Conservation (phyloP, 306 rosid species). For the Begonia masoniana region DNA sequence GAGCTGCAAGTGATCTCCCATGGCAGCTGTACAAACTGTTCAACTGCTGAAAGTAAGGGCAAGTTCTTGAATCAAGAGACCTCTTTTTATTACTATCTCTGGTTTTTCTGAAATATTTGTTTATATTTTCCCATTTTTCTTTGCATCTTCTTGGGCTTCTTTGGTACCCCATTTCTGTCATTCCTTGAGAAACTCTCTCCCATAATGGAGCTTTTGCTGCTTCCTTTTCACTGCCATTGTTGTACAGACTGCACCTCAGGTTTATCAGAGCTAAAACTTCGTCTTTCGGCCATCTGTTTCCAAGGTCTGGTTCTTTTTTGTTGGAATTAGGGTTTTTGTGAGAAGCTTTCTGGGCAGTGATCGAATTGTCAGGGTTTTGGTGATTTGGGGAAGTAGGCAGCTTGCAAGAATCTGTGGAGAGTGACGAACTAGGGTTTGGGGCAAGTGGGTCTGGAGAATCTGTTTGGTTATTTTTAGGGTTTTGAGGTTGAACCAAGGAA, state of each 20-base stretch:
- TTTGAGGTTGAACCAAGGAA: slow-evolving; percentile 7
- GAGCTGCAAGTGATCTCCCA: slow-evolving; percentile 13
- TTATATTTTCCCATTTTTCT: slow-evolving; percentile 92
- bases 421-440: slow-evolving; percentile 42
- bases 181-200: slow-evolving; percentile 89
- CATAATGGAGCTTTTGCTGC: slow-evolving; percentile 47
- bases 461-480: neutral
- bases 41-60: slow-evolving; percentile 76
- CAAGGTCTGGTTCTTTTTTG: slow-evolving; percentile 15
- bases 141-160: slow-evolving; percentile 85
- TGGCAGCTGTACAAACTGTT: slow-evolving; percentile 40
- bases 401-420: slow-evolving; percentile 7
- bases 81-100: slow-evolving; percentile 61
- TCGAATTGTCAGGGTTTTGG: slow-evolving; percentile 3
- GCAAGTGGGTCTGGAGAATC: too few relatives aligned
- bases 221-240: slow-evolving; percentile 22
- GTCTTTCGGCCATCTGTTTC: slow-evolving; percentile 86
- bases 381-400: slow-evolving; percentile 14
- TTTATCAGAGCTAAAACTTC: slow-evolving; percentile 74
- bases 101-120: slow-evolving; percentile 81
- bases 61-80: slow-evolving; percentile 71
- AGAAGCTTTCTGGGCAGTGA: too few relatives aligned
- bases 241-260: slow-evolving; percentile 38
- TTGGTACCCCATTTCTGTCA: slow-evolving; percentile 57
- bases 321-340: slow-evolving; percentile 12